phyloP scores from a whole-genome alignment of 1,139 yeast genomes.

The Nakaseomyces kungkrabaensis region DNA sequence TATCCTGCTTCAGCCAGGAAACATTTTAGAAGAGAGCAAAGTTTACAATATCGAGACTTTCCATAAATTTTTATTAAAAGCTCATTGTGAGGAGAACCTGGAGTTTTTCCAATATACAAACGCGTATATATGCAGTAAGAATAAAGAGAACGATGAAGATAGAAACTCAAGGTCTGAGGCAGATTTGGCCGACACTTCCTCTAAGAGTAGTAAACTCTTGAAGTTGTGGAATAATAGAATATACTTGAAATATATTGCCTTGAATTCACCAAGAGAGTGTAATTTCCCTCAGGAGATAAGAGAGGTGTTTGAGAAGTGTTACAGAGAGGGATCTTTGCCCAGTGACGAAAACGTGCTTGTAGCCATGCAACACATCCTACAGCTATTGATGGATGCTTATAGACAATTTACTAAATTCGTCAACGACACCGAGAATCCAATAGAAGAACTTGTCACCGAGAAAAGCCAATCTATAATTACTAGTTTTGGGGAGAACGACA shows the following conservation, averaged over 20 bases:
- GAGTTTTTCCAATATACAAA: constrained; percentile 15
- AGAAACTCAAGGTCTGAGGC: constrained; percentile 2
- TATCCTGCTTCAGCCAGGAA: constrained; percentile 6
- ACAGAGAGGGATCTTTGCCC: constrained; percentile 12
- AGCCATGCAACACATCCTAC: constrained; percentile 22
- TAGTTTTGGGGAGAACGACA: neutral
- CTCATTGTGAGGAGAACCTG: constrained; percentile 28
- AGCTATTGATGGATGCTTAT: constrained; percentile 23
- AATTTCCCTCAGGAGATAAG: constrained; percentile 24
- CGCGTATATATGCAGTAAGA: constrained; percentile 4
- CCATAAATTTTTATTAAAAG: constrained; percentile 16
- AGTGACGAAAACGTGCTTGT: constrained; percentile 13
- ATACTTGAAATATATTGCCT: constrained; percentile 18
- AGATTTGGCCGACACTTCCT: neutral
- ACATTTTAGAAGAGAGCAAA: neutral
- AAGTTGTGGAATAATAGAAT: constrained; percentile 19
- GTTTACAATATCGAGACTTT: constrained; percentile 15
- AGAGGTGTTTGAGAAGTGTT: constrained; percentile 17
- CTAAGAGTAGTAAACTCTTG: constrained; percentile 5
- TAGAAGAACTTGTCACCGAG: neutral
- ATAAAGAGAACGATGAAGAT: constrained; percentile 8
- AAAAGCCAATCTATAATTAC: neutral
- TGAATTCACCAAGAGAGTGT: constrained; percentile 25
- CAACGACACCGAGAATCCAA: neutral
- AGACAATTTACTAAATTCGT: constrained; percentile 9